Evolutionary conservation across 2,329 filamentous ascomycete genomes (phyloP), one percentile per base, ranked within the genome.

Genomic region (Ophiocordyceps camponoti-rufipedis): DNA sequence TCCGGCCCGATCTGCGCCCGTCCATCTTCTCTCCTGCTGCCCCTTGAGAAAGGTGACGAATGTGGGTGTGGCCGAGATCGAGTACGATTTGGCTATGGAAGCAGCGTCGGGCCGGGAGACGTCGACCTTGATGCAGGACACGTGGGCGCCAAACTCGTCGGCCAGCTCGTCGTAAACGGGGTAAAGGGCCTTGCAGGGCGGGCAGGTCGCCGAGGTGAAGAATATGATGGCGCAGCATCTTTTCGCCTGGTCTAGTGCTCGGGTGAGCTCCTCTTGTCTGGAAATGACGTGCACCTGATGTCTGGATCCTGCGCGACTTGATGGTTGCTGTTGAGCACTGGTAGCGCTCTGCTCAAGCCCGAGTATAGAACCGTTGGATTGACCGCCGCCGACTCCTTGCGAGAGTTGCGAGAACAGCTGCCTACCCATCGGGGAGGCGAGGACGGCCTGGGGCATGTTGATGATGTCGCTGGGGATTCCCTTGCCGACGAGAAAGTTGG

Each of bases 131-230:
- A 95, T 79, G 43, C 95, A 72, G 0, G 76, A 66, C 4, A 78
- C 80, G 52, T 80, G 80, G 31, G 73, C 65, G 1, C 74, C 80
- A 28, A 80, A 70, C 57, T 93, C 82, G 28, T 73, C 75, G 2
- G 88, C 87, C 1, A 95, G 68, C 51, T 85, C 71, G 49, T 93
- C 82, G 55, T 85, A 96, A 0, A 80, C 63, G 1, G 88, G 85
- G 54, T 94, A 93, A 2, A 89, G 72, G 14, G 77, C 64, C 59
- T 83, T 89, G 71, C 89, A 95, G 0, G 88, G 87, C 1, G 78
- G 74, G 56, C 88, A 95, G 2, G 81, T 91, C 2, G 82, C 75
- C 4, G 85, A 94, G 0, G 89, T 95, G 65, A 96, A 96, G 68
- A 95, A 95, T 47, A 95, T 72, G 35, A 89, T 75, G 0, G 85